These are phyloP conservation scores for Debaryomyces prosopidis DNA, from an alignment of 805 yeast species.

Conservation along the genomic window DNA sequence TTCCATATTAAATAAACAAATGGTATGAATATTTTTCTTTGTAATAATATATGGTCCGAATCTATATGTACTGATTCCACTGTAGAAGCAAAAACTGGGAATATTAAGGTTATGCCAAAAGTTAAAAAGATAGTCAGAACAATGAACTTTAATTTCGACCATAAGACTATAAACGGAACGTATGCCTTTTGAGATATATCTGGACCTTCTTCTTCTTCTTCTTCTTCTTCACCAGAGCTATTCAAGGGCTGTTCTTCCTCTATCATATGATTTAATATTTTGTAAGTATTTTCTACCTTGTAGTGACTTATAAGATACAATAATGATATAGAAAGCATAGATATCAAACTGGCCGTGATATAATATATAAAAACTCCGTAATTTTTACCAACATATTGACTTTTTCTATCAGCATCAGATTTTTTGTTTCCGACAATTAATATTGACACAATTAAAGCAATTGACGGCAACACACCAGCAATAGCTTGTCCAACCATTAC, in stretches of 20 bases:
- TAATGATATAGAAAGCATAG: slow-evolving; percentile 41
- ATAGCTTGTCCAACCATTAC: slow-evolving; percentile 94
- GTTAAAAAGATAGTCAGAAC: slow-evolving; percentile 71
- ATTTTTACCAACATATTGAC: slow-evolving; percentile 31
- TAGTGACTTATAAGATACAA: slow-evolving; percentile 35
- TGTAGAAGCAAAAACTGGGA: slow-evolving; percentile 87
- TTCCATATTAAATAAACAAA: slow-evolving; percentile 85
- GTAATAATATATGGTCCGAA: slow-evolving; percentile 39
- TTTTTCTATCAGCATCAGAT: slow-evolving; percentile 12
- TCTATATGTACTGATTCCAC: slow-evolving; percentile 50
- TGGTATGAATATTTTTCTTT: slow-evolving; percentile 60
- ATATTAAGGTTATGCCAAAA: slow-evolving; percentile 71
- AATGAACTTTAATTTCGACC: slow-evolving; percentile 62
- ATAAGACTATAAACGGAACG: slow-evolving; percentile 61
- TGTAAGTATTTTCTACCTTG: slow-evolving; percentile 21
- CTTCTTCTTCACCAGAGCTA: background rate
- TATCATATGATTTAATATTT: slow-evolving; percentile 14
- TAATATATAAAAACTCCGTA: slow-evolving; percentile 48
- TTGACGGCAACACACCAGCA: slow-evolving; percentile 89
- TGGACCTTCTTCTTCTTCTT: slow-evolving; percentile 11
- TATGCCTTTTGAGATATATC: slow-evolving; percentile 27
- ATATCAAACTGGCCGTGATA: slow-evolving; percentile 50
- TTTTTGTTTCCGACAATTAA: slow-evolving; percentile 37
- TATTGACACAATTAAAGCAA: slow-evolving; percentile 61
- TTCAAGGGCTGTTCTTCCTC: slow-evolving; percentile 9